Evolutionary conservation across 306 rosid species (phyloP).

Genomic region (Lupinus albus): DNA sequence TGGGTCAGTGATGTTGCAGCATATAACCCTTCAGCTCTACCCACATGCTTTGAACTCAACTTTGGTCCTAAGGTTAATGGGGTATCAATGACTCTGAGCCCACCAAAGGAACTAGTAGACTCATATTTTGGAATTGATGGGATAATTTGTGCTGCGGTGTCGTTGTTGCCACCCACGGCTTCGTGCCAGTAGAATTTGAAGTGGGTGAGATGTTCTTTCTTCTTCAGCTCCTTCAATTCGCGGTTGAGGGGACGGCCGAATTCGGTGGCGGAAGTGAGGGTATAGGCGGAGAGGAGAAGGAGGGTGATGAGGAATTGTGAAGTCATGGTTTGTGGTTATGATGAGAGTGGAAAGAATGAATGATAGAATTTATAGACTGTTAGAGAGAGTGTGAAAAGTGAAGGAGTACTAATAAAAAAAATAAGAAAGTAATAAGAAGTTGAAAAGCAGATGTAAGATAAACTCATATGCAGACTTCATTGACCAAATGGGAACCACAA

Average conservation of each 20-base stretch:
- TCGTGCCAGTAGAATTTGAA: conserved; percentile 68
- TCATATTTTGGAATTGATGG: conserved; percentile 32
- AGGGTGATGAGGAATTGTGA: neutral
- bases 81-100: conserved; percentile 35
- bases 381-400: too few relatives aligned
- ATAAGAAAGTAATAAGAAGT: too few relatives aligned
- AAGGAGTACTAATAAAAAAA: too few relatives aligned
- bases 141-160: conserved; percentile 32
- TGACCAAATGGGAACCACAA: too few relatives aligned
- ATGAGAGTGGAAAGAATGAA: neutral
- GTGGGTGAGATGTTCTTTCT: conserved; percentile 49
- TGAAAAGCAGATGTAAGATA: too few relatives aligned
- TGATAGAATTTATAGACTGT: neutral
- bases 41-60: conserved; percentile 35
- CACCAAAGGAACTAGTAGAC: conserved; percentile 35
- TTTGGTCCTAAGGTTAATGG: conserved; percentile 47
- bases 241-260: conserved; percentile 45
- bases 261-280: conserved; percentile 7
- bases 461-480: too few relatives aligned
- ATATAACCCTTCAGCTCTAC: conserved; percentile 60
- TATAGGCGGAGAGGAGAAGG: conserved; percentile 23
- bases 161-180: conserved; percentile 39
- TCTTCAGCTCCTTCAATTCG: conserved; percentile 31
- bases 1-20: conserved; percentile 49
- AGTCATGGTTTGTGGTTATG: conserved; percentile 17